Evolutionary conservation across 305 asterid species (phyloP).

Genomic region (Caryopteris hybrid): DNA sequence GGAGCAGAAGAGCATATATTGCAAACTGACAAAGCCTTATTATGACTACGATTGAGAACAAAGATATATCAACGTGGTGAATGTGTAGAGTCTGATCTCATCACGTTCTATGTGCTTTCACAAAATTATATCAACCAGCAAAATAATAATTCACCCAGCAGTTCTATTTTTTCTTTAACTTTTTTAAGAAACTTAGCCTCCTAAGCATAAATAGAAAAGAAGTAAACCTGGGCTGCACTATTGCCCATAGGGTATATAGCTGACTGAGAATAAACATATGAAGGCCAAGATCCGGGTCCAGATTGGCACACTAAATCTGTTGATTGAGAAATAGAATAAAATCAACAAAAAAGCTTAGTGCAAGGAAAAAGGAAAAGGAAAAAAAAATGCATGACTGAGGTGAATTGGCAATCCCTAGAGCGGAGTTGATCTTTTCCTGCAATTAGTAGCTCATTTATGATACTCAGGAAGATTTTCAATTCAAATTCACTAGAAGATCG

Average conservation of each 20-base stretch:
- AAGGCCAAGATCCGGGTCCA: constrained; percentile 99
- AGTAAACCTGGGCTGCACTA: constrained; percentile 95
- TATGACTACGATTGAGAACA: constrained; percentile 4
- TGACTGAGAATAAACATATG: constrained; percentile 78
- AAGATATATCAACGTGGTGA: background rate
- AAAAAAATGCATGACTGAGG: background rate
- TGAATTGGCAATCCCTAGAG: background rate
- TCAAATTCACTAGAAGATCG: constrained; percentile 8
- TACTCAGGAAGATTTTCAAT: constrained; percentile 11
- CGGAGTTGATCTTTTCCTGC: background rate
- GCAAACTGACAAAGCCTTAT: constrained; percentile 1
- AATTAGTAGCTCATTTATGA: background rate
- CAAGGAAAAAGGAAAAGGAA: background rate
- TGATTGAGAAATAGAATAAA: constrained; percentile 24
- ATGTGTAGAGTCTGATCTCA: background rate
- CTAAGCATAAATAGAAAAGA: constrained; percentile 19
- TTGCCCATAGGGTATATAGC: constrained; percentile 93
- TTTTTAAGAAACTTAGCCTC: constrained; percentile 1
- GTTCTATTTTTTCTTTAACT: background rate
- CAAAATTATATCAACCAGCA: background rate
- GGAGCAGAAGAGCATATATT: background rate
- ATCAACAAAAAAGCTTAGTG: constrained; percentile 19
- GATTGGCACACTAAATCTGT: constrained; percentile 97
- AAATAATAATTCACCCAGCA: background rate
- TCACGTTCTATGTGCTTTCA: background rate